A percentile compares a stretch with the other conserved stretches of the same genome.
phyloP scores from a whole-genome alignment of 495 filamentous ascomycete species.

The Penicillium macrosclerotiorum region DNA sequence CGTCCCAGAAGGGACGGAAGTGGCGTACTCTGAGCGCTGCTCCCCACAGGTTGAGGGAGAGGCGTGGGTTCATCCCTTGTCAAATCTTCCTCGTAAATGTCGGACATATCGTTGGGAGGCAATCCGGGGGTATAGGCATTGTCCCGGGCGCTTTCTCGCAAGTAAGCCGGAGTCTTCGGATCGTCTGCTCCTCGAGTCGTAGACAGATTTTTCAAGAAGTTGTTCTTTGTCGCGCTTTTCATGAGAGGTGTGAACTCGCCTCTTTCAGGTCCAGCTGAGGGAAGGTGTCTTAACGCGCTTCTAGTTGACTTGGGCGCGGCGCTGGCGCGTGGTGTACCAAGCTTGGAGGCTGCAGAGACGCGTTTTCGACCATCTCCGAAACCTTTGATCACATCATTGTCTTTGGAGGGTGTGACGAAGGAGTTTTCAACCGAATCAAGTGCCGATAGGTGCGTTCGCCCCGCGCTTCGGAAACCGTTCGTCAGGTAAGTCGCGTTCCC shows the following conservation, averaged over 20 bases:
- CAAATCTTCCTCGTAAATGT: slow-evolving; percentile 64
- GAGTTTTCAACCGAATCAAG: slow-evolving; percentile 82
- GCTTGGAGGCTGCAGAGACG: slow-evolving; percentile 46
- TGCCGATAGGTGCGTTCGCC: slow-evolving; percentile 53
- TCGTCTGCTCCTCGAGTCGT: slow-evolving; percentile 52
- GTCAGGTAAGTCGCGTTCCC: slow-evolving; percentile 78
- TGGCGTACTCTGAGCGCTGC: slow-evolving; percentile 79
- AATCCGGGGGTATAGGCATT: slow-evolving; percentile 63
- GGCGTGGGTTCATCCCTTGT: slow-evolving; percentile 59
- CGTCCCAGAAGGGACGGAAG: slow-evolving; percentile 62
- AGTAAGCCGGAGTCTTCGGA: slow-evolving; percentile 67
- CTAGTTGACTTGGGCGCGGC: slow-evolving; percentile 43
- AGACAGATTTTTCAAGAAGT: slow-evolving; percentile 56
- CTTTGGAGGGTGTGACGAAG: slow-evolving; percentile 81
- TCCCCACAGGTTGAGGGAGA: slow-evolving; percentile 68
- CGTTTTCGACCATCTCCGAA: slow-evolving; percentile 59
- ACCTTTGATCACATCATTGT: slow-evolving; percentile 66
- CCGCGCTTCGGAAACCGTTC: slow-evolving; percentile 50
- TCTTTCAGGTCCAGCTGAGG: slow-evolving; percentile 54
- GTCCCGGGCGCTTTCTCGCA: slow-evolving; percentile 58
- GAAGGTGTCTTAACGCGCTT: slow-evolving; percentile 64
- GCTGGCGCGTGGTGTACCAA: slow-evolving; percentile 68
- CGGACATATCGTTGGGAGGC: slow-evolving; percentile 58
- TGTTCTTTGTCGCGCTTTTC: slow-evolving; percentile 84
- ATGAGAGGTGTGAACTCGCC: slow-evolving; percentile 92